Evolutionary conservation across 208 protist species (phyloP).

Genomic region (Leishmania guyanensis): DNA sequence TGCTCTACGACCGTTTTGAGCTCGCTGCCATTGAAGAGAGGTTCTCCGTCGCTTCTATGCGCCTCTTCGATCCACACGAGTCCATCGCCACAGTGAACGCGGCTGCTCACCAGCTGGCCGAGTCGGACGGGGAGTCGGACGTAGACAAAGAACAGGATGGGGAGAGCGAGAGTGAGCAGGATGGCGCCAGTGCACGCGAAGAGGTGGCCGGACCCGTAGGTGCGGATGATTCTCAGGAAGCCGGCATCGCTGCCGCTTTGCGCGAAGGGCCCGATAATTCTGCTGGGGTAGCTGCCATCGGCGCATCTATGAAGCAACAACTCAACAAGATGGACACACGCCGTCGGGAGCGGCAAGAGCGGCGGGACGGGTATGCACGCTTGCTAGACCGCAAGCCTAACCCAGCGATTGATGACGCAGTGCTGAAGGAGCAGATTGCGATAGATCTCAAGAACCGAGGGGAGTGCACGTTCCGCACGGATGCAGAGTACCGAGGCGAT

Average conservation of each 20-base stretch:
- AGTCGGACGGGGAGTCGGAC: slow-evolving; percentile 32
- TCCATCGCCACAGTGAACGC: slow-evolving; percentile 47
- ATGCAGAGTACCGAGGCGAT: slow-evolving; percentile 76
- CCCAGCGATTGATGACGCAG: slow-evolving; percentile 76
- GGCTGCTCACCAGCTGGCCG: slow-evolving; percentile 72
- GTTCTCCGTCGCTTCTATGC: slow-evolving; percentile 89
- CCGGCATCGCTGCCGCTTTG: neutral
- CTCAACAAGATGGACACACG: slow-evolving; percentile 90
- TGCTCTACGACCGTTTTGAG: slow-evolving; percentile 92
- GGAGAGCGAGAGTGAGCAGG: slow-evolving; percentile 15
- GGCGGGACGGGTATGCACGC: slow-evolving; percentile 62
- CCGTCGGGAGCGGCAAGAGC: slow-evolving; percentile 72
- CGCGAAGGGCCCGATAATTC: slow-evolving; percentile 7
- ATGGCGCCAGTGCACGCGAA: neutral
- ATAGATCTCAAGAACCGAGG: slow-evolving; percentile 81
- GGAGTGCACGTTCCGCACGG: slow-evolving; percentile 95
- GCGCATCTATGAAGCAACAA: slow-evolving; percentile 74
- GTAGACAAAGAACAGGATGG: slow-evolving; percentile 11
- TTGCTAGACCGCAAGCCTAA: slow-evolving; percentile 80
- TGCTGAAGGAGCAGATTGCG: slow-evolving; percentile 60
- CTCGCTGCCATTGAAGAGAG: slow-evolving; percentile 76
- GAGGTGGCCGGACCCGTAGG: neutral
- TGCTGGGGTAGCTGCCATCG: slow-evolving; percentile 27
- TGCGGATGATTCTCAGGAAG: neutral
- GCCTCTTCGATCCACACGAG: slow-evolving; percentile 68